Conservation (phyloP, 2,329 filamentous ascomycete species). For the Ilyonectria mors-panacis region DNA sequence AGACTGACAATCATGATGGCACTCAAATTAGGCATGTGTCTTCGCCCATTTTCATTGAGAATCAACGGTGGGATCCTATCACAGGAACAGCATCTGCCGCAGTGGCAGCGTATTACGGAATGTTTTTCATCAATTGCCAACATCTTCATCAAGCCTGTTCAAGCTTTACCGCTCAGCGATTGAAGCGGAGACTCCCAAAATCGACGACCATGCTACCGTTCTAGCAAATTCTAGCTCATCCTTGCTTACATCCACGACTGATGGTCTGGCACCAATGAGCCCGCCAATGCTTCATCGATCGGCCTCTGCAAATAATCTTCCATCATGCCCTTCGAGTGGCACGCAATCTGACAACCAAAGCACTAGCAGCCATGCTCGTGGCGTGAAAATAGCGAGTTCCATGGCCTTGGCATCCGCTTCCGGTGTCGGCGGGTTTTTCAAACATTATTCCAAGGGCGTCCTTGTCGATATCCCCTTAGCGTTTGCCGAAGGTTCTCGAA, state of each 20-base stretch:
- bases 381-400: slow-evolving; percentile 6
- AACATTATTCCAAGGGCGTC: slow-evolving; percentile 27
- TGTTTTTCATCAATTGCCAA: slow-evolving; percentile 24
- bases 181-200: not conserved
- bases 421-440: slow-evolving; percentile 27
- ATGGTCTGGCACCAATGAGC: not conserved
- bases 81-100: slow-evolving; percentile 20
- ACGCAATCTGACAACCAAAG: not conserved
- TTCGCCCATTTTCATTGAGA: slow-evolving; percentile 24
- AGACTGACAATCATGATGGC: no score
- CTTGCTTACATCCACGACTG: no score
- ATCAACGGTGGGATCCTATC: slow-evolving; percentile 37
- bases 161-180: slow-evolving; percentile 22
- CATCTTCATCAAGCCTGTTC: slow-evolving; percentile 29
- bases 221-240: no score
- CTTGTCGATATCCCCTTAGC: slow-evolving; percentile 31
- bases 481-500: slow-evolving; percentile 34
- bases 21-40: slow-evolving; percentile 7
- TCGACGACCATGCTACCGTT: not conserved
- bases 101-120: slow-evolving; percentile 3
- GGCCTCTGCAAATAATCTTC: not conserved
- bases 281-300: not conserved
- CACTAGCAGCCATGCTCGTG: not conserved
- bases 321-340: no score
- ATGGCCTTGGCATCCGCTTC: slow-evolving; percentile 19